These are phyloP conservation scores for Dysphania ambrosioides DNA, from an alignment of 148 eudicot genomes.

Conservation along the genomic window DNA sequence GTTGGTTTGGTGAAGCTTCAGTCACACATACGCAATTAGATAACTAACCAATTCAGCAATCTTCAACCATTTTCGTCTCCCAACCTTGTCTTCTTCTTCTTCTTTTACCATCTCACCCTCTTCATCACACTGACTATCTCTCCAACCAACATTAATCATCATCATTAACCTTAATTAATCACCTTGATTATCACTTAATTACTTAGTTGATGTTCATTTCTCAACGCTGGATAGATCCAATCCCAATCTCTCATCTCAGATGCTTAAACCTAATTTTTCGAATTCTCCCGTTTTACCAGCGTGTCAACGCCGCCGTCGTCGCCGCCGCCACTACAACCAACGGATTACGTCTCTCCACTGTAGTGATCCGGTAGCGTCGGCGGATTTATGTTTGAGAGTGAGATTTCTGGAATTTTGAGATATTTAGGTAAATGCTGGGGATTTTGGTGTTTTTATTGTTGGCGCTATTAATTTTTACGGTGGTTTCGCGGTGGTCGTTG, in stretches of 20 bases:
- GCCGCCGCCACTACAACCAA: conserved; percentile 12
- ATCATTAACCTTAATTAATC: too few species aligned
- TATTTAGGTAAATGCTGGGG: conserved; percentile 31
- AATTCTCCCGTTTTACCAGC: conserved; percentile 14
- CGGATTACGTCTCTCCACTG: conserved; percentile 6
- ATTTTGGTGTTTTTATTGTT: conserved; percentile 25
- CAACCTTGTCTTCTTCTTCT: neutral
- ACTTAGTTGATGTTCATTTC: conserved; percentile 2
- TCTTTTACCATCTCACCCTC: neutral
- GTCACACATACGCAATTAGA: neutral
- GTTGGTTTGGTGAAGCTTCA: conserved; percentile 15
- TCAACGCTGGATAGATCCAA: neutral
- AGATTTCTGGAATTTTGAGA: conserved; percentile 22
- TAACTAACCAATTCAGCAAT: neutral
- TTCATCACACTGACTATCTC: neutral
- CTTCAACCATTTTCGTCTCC: neutral
- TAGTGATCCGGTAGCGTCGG: neutral
- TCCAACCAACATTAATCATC: neutral
- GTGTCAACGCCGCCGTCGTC: conserved; percentile 28
- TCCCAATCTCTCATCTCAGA: conserved; percentile 28
- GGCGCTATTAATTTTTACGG: conserved; percentile 28
- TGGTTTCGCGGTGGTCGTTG: conserved; percentile 28
- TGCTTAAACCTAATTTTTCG: conserved; percentile 23
- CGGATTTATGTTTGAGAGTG: conserved; percentile 24
- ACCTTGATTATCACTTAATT: neutral